Evolutionary conservation across 768 basidiomycete genomes (phyloP).

Genomic region (Pleurotus platypus): DNA sequence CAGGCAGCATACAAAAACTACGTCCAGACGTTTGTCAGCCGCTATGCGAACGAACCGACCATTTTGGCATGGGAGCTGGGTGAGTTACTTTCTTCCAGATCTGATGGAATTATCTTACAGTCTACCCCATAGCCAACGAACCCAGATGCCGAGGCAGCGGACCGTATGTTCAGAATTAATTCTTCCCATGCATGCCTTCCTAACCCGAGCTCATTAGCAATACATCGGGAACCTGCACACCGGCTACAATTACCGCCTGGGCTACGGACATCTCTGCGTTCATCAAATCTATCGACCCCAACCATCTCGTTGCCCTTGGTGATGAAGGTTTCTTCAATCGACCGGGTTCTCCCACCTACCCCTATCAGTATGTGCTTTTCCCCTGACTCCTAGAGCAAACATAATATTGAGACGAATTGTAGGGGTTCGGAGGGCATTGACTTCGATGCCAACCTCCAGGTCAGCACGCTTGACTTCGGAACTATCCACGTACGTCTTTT

Average conservation of each 20-base stretch:
- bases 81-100: constrained; percentile 19
- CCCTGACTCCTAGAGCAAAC: not conserved
- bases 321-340: constrained; percentile 66
- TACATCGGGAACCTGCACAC: constrained; percentile 30
- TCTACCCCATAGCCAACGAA: constrained; percentile 17
- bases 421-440: constrained; percentile 59
- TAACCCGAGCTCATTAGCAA: constrained; percentile 15
- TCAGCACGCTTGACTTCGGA: constrained; percentile 59
- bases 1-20: constrained; percentile 34
- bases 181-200: not conserved
- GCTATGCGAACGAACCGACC: constrained; percentile 24
- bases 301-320: constrained; percentile 42
- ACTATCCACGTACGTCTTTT: constrained; percentile 53
- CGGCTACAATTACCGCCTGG: constrained; percentile 25
- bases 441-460: constrained; percentile 54
- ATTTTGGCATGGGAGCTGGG: constrained; percentile 27
- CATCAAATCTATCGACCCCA: constrained; percentile 26
- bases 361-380: constrained; percentile 42
- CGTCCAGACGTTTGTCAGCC: constrained; percentile 21
- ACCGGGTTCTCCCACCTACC: constrained; percentile 41
- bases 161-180: not conserved
- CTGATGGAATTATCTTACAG: constrained; percentile 8
- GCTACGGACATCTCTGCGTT: constrained; percentile 22
- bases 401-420: not conserved
- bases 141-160: constrained; percentile 15